Base-by-base conservation (phyloP, 2,329 filamentous ascomycete genomes). In the Bipolaris cookei region DNA sequence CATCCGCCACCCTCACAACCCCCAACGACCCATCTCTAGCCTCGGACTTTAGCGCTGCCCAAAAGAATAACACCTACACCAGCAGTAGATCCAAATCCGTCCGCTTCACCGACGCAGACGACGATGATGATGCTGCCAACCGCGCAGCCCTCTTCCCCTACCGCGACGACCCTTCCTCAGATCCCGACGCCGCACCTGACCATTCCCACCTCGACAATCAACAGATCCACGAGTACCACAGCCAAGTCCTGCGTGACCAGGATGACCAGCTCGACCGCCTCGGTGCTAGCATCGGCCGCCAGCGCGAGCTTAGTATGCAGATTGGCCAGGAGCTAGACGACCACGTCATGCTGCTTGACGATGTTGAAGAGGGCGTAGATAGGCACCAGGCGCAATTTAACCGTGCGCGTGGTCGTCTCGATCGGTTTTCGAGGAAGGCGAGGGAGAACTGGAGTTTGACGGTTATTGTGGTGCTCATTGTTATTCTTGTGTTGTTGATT, bases 291-390 rank as follows among this genome's bases (percentile, higher is more conserved):
- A 97, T 99, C 66, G 86, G 90, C 3, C 86, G 95, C 37, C 95
- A 98, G 80, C 84, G 96, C 47, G 91, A 98, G 79, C 82, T 99
- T 60, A 93, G 90, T 73, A 96, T 97, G 80, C 91, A 95, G 80
- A 98, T 99, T 70, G 94, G 95, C 28, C 91, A 97, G 75, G 95
- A 99, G 82, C 83, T 99, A 34, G 95, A 98, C 68, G 89, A 88
- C 66, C 95, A 99, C 70, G 90, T 96, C 35, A 84, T 89, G 66
- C 82, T 99, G 82, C 82, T 99, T 28, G 94, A 97, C 74, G 94
- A 97, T 69, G 87, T 96, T 42, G 95, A 98, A 72, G 84, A 85
- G 42, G 84, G 89, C 18, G 90, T 93, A 6, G 92, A 97, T 74
- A 82, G 93, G 56, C 93, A 98, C 78, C 85, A 89, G 74, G 82